A percentile compares a stretch with the other conserved stretches of the same genome.
Conservation (phyloP, 345 rosid species). For the Syzygium aromaticum region DNA sequence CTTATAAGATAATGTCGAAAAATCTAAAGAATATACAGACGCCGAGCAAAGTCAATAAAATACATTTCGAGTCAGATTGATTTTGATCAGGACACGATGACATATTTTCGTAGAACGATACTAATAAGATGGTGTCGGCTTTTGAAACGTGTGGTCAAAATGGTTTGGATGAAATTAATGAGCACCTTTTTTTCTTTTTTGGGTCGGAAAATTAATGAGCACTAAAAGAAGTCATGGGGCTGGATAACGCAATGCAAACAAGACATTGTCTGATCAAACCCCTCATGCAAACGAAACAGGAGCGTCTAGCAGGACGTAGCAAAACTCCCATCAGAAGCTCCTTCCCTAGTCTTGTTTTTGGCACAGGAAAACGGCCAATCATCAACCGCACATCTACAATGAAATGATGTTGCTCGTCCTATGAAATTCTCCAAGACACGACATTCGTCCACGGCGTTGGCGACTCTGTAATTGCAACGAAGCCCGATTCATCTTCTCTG, state of each 20-base stretch:
- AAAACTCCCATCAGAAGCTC: background rate
- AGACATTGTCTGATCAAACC: background rate
- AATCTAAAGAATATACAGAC: background rate
- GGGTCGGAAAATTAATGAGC: background rate
- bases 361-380: background rate
- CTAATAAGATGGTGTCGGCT: background rate
- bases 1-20: background rate
- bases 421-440: background rate
- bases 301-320: background rate
- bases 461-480: background rate
- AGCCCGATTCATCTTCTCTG: background rate
- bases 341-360: background rate
- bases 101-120: background rate
- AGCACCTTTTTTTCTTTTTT: background rate
- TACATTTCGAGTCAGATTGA: background rate
- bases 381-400: background rate
- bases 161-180: background rate
- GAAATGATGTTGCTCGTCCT: background rate
- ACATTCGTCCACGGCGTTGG: background rate
- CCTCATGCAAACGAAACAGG: background rate
- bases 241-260: background rate
- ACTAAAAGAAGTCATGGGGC: background rate
- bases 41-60: background rate
- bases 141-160: background rate
- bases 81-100: background rate